Percentiles rank a stretch among this genome's conserved stretches.
Conservation (phyloP, 805 yeast genomes). For the Hanseniaspora pseudoguilliermondii region DNA sequence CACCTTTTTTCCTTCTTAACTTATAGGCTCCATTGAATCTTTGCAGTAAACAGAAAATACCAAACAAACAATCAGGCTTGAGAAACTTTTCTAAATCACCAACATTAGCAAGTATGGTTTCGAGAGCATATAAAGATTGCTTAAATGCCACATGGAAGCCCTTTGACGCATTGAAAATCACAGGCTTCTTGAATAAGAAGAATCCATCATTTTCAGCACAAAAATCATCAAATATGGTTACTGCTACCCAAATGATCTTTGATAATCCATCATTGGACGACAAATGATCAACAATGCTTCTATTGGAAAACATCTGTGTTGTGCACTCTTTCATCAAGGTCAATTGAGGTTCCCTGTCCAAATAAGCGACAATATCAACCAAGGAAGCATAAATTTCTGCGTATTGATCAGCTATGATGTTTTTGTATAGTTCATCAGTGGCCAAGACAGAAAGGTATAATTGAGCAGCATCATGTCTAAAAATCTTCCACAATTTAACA, state of each 20-base stretch:
- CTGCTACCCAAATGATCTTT: constrained; percentile 35
- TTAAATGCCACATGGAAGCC: constrained; percentile 27
- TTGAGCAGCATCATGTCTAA: constrained; percentile 38
- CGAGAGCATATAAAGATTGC: constrained; percentile 27
- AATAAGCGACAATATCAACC: constrained; percentile 35
- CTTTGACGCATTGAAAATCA: constrained; percentile 25
- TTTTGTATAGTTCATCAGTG: constrained; percentile 37
- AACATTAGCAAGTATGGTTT: constrained; percentile 27
- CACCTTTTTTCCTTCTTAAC: constrained; percentile 48
- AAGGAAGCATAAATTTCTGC: constrained; percentile 42
- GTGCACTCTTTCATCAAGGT: constrained; percentile 63
- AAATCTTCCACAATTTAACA: constrained; percentile 40
- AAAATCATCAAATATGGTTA: constrained; percentile 33
- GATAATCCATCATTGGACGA: not conserved
- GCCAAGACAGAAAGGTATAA: constrained; percentile 45
- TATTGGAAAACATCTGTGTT: constrained; percentile 67
- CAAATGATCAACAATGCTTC: constrained; percentile 27
- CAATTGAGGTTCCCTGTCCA: constrained; percentile 81
- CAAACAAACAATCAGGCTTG: constrained; percentile 29
- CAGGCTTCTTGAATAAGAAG: constrained; percentile 27
- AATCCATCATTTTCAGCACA: constrained; percentile 29
- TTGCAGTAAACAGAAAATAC: constrained; percentile 36
- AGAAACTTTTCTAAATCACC: constrained; percentile 25
- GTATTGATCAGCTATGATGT: constrained; percentile 39
- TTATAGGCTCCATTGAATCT: constrained; percentile 48